Conservation (phyloP, 1,284 basidiomycete genomes). For the Marasmius sp. region DNA sequence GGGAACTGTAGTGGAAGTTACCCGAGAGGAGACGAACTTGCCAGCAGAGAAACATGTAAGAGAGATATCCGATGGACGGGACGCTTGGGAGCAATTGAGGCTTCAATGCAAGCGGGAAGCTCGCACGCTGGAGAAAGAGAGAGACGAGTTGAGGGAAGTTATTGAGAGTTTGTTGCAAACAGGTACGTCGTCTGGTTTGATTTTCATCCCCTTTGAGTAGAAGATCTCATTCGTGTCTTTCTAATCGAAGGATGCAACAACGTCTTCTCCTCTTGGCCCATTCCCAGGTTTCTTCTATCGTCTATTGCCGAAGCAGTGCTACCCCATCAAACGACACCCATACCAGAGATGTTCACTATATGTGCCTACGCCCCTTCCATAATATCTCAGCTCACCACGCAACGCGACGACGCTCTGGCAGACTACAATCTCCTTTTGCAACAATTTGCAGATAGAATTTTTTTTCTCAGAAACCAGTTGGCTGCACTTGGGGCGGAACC, state of each 20-base stretch:
- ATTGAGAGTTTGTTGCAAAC: background rate
- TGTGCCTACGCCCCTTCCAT: background rate
- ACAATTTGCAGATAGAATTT: background rate
- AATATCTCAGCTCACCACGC: background rate
- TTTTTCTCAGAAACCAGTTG: background rate
- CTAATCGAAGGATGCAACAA: conserved; percentile 1
- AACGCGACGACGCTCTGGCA: background rate
- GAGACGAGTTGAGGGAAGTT: background rate
- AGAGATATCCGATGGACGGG: background rate
- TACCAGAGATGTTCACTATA: background rate
- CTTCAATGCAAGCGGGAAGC: background rate
- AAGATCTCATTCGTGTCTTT: background rate
- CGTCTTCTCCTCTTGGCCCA: background rate
- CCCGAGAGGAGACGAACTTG: no score
- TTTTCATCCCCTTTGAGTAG: no score
- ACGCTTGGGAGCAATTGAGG: no score
- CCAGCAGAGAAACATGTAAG: no score
- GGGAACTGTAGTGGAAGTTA: no score
- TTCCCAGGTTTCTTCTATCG: background rate
- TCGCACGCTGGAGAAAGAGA: background rate
- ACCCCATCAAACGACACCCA: background rate
- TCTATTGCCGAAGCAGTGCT: background rate
- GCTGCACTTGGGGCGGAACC: background rate
- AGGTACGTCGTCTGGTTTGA: background rate
- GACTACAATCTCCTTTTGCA: background rate